Evolutionary conservation across 1,284 basidiomycete species (phyloP), one percentile per base, ranked within the genome.

Genomic region (Ceratobasidium sp.): DNA sequence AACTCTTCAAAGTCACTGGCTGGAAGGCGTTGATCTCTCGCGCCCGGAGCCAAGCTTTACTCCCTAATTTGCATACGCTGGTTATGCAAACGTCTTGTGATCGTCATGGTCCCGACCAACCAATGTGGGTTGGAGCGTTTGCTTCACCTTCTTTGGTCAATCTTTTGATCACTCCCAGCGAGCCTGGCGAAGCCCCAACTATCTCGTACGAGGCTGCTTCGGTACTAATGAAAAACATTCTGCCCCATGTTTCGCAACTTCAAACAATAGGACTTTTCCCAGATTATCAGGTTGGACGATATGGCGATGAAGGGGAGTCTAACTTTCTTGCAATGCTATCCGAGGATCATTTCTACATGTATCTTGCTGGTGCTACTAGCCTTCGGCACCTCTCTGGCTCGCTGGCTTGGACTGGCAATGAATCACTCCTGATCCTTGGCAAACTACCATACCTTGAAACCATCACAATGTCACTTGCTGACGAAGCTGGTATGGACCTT

Each of bases 41-140:
- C 13, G 44, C 65, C 38, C 65, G 28, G 48, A 6, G 52, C 12
- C 23, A 26, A 13, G 20, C 13, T 2, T 26, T 67, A 28, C 48
- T 67, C 52, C 65, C 65, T 3, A 48, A 67, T 26, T 38, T 67
- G 44, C 44, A 46, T n/a, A 50, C 44, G 26, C 65, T 50, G 17
- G n/a, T 50, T 9, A 33, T 67, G 10, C 20, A 50, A 17, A 67
- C 17, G 6, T 20, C 46, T 33, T 7, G 28, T 10, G 38, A 64
- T 7, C 26, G 10, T 38, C 26, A 48, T n/a, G 17, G n/a, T 9
- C 48, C 46, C 28, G 28, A 67, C 28, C 65, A 52, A 12, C 65
- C 46, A 38, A 13, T 67, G 46, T 67, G 65, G 65, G 26, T 50
- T 26, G 23, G 28, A 17, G 23, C 46, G 38, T 50, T 67, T n/a